Percentiles rank a stretch among this genome's conserved stretches.
Evolutionary conservation across 441 rosid species (phyloP).

Genomic region (Pelargonium fulgidum): DNA sequence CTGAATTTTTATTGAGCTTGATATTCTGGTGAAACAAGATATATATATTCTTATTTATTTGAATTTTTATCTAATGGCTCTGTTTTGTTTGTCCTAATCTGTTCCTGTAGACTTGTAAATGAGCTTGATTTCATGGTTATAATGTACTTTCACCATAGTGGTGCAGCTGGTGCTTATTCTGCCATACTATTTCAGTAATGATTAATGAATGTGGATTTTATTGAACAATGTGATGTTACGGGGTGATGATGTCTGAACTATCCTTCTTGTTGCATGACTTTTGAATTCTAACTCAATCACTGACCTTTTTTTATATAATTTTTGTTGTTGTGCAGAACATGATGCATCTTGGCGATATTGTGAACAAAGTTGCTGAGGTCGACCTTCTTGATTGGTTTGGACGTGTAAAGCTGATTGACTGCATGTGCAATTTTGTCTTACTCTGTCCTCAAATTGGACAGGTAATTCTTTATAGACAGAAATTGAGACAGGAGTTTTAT

Average conservation of each 20-base stretch:
- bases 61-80: neutral
- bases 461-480: slow-evolving; percentile 40
- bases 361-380: slow-evolving; percentile 62
- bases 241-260: neutral
- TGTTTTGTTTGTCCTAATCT: neutral
- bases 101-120: neutral
- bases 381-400: slow-evolving; percentile 86
- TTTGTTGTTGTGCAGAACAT: slow-evolving; percentile 46
- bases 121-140: neutral
- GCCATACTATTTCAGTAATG: neutral
- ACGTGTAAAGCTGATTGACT: slow-evolving; percentile 67
- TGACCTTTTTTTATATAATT: neutral
- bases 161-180: neutral
- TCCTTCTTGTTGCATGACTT: neutral
- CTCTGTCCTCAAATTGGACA: slow-evolving; percentile 77
- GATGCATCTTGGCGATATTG: slow-evolving; percentile 50
- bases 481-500: neutral
- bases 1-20: neutral
- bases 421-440: slow-evolving; percentile 65
- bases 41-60: too few relatives aligned
- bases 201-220: too few relatives aligned
- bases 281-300: neutral
- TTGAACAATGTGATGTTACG: neutral
- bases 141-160: neutral
- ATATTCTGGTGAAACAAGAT: slow-evolving; percentile 2